A percentile compares a stretch with the other conserved stretches of the same genome.
Evolutionary conservation across 2,329 filamentous ascomycete species (phyloP).

Genomic region (Alternaria gaisen): DNA sequence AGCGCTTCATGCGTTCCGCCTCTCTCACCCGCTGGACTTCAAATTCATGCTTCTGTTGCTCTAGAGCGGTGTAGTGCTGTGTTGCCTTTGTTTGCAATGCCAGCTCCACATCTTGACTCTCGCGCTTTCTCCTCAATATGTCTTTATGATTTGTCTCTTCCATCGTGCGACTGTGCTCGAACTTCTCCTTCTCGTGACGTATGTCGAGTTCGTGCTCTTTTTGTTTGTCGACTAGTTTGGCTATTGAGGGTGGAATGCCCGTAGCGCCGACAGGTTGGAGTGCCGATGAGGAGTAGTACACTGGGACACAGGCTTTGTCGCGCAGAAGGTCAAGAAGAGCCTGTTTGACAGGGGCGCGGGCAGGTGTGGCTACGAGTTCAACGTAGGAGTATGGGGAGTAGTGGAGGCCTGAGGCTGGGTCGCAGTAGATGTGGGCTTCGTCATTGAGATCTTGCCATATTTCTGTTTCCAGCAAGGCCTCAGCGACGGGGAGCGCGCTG

Average conservation of each 20-base stretch:
- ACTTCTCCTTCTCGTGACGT: constrained; percentile 36
- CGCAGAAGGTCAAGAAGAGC: constrained; percentile 41
- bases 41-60: constrained; percentile 45
- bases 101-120: constrained; percentile 38
- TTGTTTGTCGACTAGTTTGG: constrained; percentile 41
- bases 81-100: constrained; percentile 31
- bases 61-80: constrained; percentile 31
- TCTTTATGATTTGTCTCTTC: constrained; percentile 43
- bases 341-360: constrained; percentile 28
- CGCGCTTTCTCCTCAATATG: constrained; percentile 35
- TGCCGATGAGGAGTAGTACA: constrained; percentile 47
- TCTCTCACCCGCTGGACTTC: constrained; percentile 42
- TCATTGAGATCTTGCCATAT: constrained; percentile 73
- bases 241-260: constrained; percentile 41
- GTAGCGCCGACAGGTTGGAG: constrained; percentile 51
- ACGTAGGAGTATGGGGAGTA: constrained; percentile 74
- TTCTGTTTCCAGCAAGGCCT: constrained; percentile 67
- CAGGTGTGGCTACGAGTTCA: constrained; percentile 35
- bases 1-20: constrained; percentile 43
- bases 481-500: constrained; percentile 65
- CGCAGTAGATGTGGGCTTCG: constrained; percentile 57
- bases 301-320: constrained; percentile 46
- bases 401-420: constrained; percentile 58
- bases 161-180: constrained; percentile 40
- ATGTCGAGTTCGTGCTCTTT: constrained; percentile 44